phyloP scores from a whole-genome alignment of 345 rosid species.

The Anastatica hierochuntica region DNA sequence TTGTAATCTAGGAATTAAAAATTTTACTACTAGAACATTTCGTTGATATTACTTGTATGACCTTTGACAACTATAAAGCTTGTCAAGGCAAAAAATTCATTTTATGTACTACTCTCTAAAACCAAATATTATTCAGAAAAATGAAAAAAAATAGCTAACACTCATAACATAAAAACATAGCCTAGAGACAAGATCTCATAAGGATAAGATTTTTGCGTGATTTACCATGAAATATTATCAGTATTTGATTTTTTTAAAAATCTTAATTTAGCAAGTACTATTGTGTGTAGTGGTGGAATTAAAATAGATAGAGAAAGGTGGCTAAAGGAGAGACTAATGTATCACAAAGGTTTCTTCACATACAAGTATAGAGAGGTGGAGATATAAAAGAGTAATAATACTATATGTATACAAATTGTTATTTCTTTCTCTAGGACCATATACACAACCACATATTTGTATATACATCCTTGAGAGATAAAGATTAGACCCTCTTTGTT shows the following conservation, averaged over 20 bases:
- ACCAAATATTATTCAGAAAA: too few species aligned
- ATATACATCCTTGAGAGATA: slow-evolving; percentile 24
- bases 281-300: slow-evolving; percentile 16
- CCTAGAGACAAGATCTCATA: slow-evolving; percentile 32
- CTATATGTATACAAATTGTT: too few species aligned
- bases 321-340: slow-evolving; percentile 23
- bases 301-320: slow-evolving; percentile 15
- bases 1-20: too few species aligned
- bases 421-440: too few species aligned
- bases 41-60: not conserved
- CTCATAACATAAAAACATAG: slow-evolving; percentile 7
- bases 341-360: slow-evolving; percentile 59
- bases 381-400: slow-evolving; percentile 40
- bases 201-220: slow-evolving; percentile 45
- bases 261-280: slow-evolving; percentile 1
- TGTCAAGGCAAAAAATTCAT: slow-evolving; percentile 17
- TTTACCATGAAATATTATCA: slow-evolving; percentile 27
- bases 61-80: slow-evolving; percentile 18
- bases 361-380: slow-evolving; percentile 61
- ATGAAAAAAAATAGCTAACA: too few species aligned
- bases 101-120: slow-evolving; percentile 20
- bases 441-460: not conserved
- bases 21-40: too few species aligned
- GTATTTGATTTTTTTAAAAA: too few species aligned
- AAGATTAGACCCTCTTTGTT: slow-evolving; percentile 44